phyloP scores from a whole-genome alignment of 2,329 filamentous ascomycete genomes.

The Monosporascus sp. region DNA sequence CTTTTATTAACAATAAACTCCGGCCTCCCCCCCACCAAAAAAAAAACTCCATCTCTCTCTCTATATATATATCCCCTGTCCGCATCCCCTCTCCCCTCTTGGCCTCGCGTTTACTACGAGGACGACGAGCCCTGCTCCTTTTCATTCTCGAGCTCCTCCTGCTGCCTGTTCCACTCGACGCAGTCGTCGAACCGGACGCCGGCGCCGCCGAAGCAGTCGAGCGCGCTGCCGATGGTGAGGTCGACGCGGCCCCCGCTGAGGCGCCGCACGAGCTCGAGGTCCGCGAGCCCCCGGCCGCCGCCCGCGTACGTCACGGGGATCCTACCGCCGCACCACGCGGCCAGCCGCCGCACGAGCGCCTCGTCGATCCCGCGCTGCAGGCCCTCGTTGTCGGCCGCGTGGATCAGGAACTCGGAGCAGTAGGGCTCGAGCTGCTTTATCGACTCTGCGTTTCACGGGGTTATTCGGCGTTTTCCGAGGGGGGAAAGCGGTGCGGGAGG shows the following conservation, averaged over 20 bases:
- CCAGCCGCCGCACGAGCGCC: conserved; percentile 69
- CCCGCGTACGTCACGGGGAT: conserved; percentile 97
- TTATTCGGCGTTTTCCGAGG: too few species aligned
- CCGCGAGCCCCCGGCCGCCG: conserved; percentile 76
- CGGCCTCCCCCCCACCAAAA: too few species aligned
- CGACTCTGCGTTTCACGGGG: conserved; percentile 64
- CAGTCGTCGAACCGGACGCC: conserved; percentile 87
- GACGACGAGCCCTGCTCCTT: not conserved
- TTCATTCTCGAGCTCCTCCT: conserved; percentile 20
- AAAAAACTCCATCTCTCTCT: too few species aligned
- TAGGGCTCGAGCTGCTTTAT: conserved; percentile 80
- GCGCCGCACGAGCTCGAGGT: conserved; percentile 75
- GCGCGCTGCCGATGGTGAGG: conserved; percentile 89
- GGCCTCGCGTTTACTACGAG: too few species aligned
- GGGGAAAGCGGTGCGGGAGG: too few species aligned
- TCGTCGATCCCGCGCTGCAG: conserved; percentile 89
- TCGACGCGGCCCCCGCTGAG: conserved; percentile 81
- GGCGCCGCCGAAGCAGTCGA: conserved; percentile 90
- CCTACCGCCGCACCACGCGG: conserved; percentile 68
- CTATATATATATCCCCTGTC: too few species aligned
- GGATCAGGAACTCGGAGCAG: conserved; percentile 94
- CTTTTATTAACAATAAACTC: too few species aligned
- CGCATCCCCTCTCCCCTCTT: too few species aligned
- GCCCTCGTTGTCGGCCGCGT: conserved; percentile 95
- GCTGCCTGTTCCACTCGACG: conserved; percentile 72